These are phyloP conservation scores for Hypericum perforatum DNA, from an alignment of 345 rosid species.

Conservation along the genomic window DNA sequence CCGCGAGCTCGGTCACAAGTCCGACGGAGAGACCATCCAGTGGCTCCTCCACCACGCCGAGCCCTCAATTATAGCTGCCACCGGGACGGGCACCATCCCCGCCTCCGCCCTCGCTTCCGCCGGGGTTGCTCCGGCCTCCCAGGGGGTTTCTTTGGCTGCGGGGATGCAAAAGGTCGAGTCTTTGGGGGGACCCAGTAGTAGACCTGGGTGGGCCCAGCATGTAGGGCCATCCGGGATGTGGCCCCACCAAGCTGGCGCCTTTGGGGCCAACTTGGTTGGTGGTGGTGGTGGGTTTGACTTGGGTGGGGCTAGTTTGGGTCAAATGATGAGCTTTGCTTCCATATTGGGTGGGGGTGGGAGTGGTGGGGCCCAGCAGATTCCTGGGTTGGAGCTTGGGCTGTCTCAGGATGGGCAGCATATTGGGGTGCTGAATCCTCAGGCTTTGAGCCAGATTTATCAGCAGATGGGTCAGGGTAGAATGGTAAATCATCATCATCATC, in stretches of 20 bases:
- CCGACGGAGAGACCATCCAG: slow-evolving; percentile 95
- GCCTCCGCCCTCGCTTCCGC: slow-evolving; percentile 77
- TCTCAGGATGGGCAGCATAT: slow-evolving; percentile 78
- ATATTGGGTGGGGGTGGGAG: slow-evolving; percentile 35
- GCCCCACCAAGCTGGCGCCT: slow-evolving; percentile 56
- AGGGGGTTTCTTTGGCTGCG: slow-evolving; percentile 45
- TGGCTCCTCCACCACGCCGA: slow-evolving; percentile 95
- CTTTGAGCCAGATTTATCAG: slow-evolving; percentile 78
- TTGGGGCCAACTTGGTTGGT: slow-evolving; percentile 45
- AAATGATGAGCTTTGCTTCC: slow-evolving; percentile 76
- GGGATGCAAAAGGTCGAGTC: slow-evolving; percentile 63
- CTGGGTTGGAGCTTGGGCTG: slow-evolving; percentile 89
- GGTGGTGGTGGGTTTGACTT: slow-evolving; percentile 63
- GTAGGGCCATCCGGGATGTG: slow-evolving; percentile 46
- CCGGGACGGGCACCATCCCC: slow-evolving; percentile 92
- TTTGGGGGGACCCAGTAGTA: slow-evolving; percentile 47
- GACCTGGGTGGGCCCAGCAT: slow-evolving; percentile 58
- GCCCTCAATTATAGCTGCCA: slow-evolving; percentile 83
- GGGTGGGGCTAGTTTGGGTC: slow-evolving; percentile 46
- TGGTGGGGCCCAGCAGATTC: slow-evolving; percentile 37
- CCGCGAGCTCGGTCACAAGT: slow-evolving; percentile 94
- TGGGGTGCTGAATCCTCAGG: slow-evolving; percentile 69
- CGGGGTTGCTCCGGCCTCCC: slow-evolving; percentile 41
- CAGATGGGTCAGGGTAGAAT: slow-evolving; percentile 71
- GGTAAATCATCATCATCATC: slow-evolving; percentile 30